phyloP scores from a whole-genome alignment of 1,139 yeast genomes.

The Yamadazyma sp. region DNA sequence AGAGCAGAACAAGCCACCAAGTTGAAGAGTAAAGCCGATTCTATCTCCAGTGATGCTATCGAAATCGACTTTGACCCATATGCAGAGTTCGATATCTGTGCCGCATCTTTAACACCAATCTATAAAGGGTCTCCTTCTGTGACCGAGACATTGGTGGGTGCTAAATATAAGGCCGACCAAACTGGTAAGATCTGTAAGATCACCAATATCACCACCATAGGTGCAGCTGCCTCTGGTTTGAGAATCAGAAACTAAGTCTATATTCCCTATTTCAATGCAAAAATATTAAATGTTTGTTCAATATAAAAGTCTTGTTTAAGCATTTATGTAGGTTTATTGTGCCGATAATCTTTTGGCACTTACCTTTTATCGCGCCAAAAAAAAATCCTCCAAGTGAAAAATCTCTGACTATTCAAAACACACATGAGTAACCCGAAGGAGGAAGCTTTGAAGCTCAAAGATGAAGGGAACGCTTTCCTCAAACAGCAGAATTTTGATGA shows the following conservation, averaged over 20 bases:
- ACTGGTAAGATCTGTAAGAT: constrained; percentile 79
- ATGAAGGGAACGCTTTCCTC: constrained; percentile 71
- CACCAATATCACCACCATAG: constrained; percentile 75
- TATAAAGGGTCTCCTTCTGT: constrained; percentile 72
- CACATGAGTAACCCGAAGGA: constrained; percentile 2
- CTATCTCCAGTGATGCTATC: constrained; percentile 78
- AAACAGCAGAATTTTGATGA: constrained; percentile 60
- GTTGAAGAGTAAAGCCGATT: constrained; percentile 76
- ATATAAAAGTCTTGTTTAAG: too few relatives aligned
- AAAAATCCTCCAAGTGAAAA: too few relatives aligned
- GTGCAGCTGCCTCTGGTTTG: constrained; percentile 95
- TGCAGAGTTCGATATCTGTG: constrained; percentile 89
- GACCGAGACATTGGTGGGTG: constrained; percentile 87
- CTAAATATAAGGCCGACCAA: constrained; percentile 74
- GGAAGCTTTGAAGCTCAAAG: constrained; percentile 54
- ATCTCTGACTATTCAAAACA: too few relatives aligned
- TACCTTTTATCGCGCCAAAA: too few relatives aligned
- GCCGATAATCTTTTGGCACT: too few relatives aligned
- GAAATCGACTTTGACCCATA: constrained; percentile 91
- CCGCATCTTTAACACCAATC: constrained; percentile 84
- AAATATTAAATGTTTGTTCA: too few relatives aligned
- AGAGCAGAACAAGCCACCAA: constrained; percentile 88
- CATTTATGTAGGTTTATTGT: too few relatives aligned
- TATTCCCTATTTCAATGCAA: too few relatives aligned
- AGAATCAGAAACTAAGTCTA: constrained; percentile 44